Conservation (phyloP, 768 basidiomycete genomes). For the Lyophyllum semitale region DNA sequence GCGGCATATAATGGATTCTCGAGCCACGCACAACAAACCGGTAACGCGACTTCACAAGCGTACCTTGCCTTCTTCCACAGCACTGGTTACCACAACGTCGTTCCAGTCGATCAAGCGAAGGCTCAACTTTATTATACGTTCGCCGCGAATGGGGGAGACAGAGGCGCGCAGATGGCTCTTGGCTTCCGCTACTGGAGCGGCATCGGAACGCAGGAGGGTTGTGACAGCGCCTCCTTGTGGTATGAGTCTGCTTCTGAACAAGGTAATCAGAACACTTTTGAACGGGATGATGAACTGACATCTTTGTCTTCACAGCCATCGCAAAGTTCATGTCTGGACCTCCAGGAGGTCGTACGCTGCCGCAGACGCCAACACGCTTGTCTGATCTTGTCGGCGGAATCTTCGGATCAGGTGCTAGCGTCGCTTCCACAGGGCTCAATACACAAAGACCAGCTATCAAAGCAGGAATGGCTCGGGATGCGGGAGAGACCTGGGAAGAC, state of each 20-base stretch:
- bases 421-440: slow-evolving; percentile 84
- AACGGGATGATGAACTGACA: not conserved
- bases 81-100: slow-evolving; percentile 73
- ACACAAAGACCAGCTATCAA: slow-evolving; percentile 75
- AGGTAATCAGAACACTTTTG: slow-evolving; percentile 40
- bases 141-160: slow-evolving; percentile 84
- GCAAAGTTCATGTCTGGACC: slow-evolving; percentile 80
- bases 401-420: slow-evolving; percentile 94
- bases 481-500: slow-evolving; percentile 94
- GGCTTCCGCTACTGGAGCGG: slow-evolving; percentile 96
- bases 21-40: slow-evolving; percentile 65
- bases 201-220: slow-evolving; percentile 87
- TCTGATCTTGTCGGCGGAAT: slow-evolving; percentile 92
- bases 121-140: slow-evolving; percentile 95
- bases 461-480: slow-evolving; percentile 78
- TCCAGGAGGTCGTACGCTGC: slow-evolving; percentile 86
- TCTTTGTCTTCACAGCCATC: slow-evolving; percentile 57
- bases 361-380: slow-evolving; percentile 76
- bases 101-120: slow-evolving; percentile 70
- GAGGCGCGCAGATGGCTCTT: slow-evolving; percentile 88
- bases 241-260: slow-evolving; percentile 90
- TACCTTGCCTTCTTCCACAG: slow-evolving; percentile 87
- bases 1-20: slow-evolving; percentile 66
- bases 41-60: slow-evolving; percentile 87
- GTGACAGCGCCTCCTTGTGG: slow-evolving; percentile 81